phyloP scores from a whole-genome alignment of 192 early-diverging fungal species.

The Umbelopsis sp. region DNA sequence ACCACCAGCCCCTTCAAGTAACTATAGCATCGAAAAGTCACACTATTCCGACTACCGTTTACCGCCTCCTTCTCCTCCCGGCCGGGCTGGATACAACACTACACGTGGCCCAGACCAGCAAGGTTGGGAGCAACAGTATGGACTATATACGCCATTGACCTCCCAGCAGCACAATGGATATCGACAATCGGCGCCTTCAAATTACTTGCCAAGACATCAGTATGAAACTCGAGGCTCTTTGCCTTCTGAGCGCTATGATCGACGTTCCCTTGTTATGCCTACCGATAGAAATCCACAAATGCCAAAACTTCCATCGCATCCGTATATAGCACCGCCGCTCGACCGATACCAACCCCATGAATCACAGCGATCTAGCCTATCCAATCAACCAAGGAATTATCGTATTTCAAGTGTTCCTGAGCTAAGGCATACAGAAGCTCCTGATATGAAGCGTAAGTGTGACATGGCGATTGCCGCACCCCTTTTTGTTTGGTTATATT shows the following conservation, averaged over 20 bases:
- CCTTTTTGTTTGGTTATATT: background rate
- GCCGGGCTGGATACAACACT: background rate
- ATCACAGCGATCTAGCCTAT: background rate
- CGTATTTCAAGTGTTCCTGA: background rate
- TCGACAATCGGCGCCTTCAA: background rate
- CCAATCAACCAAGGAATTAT: background rate
- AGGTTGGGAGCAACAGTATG: conserved; percentile 5
- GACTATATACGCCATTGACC: background rate
- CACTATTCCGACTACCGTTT: background rate
- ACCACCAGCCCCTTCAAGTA: background rate
- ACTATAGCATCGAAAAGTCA: background rate
- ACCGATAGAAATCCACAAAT: background rate
- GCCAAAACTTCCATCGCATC: background rate
- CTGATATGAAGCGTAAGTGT: background rate
- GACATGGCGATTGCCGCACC: background rate
- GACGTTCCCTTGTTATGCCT: conserved; percentile 10
- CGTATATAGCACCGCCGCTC: background rate
- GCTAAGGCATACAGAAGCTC: background rate
- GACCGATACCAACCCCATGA: background rate
- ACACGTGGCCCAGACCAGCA: background rate
- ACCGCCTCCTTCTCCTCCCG: background rate
- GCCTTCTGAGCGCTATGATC: conserved; percentile 8
- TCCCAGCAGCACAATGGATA: background rate
- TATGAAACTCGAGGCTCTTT: background rate
- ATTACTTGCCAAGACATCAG: background rate